Base-by-base conservation (phyloP, 768 basidiomycete species). In the Sistotremastrum suecicum region DNA sequence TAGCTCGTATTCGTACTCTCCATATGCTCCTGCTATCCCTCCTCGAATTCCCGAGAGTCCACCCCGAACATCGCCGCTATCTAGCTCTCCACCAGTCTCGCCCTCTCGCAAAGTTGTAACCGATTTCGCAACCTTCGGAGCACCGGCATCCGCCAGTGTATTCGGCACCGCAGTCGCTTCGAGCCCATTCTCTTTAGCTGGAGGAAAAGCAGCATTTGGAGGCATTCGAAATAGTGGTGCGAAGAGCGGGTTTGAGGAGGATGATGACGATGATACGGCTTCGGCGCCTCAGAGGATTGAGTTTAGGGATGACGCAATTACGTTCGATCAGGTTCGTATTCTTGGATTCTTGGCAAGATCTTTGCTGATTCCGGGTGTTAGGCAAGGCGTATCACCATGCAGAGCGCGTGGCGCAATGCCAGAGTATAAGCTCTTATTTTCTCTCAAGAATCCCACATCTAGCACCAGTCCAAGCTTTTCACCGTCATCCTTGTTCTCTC, bases 71-170 rank as follows among this genome's bases (percentile, higher is more conserved):
- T 53, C 70, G 3, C 69, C 63, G 7, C 52, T 61, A 3, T 34
- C 67, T 55, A 64, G 58, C 39, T 47, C 56, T 41, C 49, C 58
- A 36, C 55, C 64, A 8, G 51, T 66, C n/a, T 83, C 85, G 11
- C 85, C 90, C 5, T 76, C 85, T 9, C 80, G 90, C 55, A 89
- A 83, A 57, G 85, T 95, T 20, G 80, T 95, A 35, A 78, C 78
- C 34, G 86, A 92, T 56, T 92, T 91, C 59, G 83, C 85, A 34
- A 69, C 88, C 2, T 92, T 92, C 55, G 81, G 86, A 6, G 82
- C 82, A 6, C 72, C 83, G 3, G 70, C 75, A 50, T 74, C 71
- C 5, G 72, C 78, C 11, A 87, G 83, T 55, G 85, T 92, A 34
- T 90, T 87, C 52, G 80, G 79, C 37, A 88, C 86, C 2, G 83